These are phyloP conservation scores for Pisolithus thermaeus DNA, from an alignment of 1,284 basidiomycete species.

Conservation along the genomic window DNA sequence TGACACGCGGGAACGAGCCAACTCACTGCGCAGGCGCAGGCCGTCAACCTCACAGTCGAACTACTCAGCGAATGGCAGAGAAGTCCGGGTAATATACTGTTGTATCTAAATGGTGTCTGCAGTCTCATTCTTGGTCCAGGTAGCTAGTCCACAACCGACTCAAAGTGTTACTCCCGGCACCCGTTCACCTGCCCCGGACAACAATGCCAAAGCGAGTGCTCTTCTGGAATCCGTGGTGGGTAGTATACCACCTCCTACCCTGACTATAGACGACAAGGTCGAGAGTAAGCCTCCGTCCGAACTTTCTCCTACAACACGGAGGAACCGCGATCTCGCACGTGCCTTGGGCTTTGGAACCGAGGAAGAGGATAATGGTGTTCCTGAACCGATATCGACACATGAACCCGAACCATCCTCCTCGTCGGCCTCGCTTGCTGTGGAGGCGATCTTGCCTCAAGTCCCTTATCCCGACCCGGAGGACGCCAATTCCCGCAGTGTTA, in stretches of 20 bases:
- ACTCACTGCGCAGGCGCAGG: constrained; percentile 58
- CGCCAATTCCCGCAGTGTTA: not conserved
- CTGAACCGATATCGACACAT: constrained; percentile 15
- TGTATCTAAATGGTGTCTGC: constrained; percentile 2
- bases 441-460: constrained; percentile 23
- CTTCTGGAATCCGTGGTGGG: constrained; percentile 63
- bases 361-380: constrained; percentile 26
- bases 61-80: constrained; percentile 51
- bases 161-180: constrained; percentile 22
- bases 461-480: constrained; percentile 18
- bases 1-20: constrained; percentile 51
- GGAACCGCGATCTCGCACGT: constrained; percentile 66
- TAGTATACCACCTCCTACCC: constrained; percentile 47
- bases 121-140: constrained; percentile 31
- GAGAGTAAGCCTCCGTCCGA: constrained; percentile 23
- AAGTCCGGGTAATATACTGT: constrained; percentile 41
- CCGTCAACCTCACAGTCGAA: constrained; percentile 79
- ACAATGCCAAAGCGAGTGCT: constrained; percentile 53
- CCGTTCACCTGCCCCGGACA: constrained; percentile 36
- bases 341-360: constrained; percentile 55
- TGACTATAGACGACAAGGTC: constrained; percentile 23
- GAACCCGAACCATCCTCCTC: constrained; percentile 18
- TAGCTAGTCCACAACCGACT: constrained; percentile 45
- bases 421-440: constrained; percentile 24
- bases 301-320: constrained; percentile 46